Evolutionary conservation across 1,284 basidiomycete genomes (phyloP).

Genomic region (Ceraceosorus guamensis): DNA sequence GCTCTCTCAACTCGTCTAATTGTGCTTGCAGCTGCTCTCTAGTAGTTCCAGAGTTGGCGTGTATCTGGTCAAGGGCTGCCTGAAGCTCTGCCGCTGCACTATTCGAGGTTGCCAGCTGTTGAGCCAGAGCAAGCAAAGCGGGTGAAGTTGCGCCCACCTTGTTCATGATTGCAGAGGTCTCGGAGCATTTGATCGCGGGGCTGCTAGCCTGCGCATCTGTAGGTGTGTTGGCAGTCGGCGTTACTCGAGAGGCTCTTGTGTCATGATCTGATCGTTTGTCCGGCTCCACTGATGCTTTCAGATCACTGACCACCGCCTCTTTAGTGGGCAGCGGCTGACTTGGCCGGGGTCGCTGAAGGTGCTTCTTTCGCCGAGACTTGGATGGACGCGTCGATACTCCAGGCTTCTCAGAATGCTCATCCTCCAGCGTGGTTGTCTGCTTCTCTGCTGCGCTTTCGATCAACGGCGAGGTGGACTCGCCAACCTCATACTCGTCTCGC

Average conservation of each 20-base stretch:
- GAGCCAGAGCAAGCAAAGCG: constrained; percentile 2
- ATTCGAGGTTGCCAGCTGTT: constrained; percentile 1
- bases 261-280: too few species aligned
- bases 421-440: too few species aligned
- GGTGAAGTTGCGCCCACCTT: neutral
- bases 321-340: neutral
- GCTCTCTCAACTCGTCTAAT: constrained; percentile 65
- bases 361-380: constrained; percentile 1
- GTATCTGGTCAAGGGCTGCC: constrained; percentile 66
- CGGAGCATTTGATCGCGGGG: constrained; percentile 17
- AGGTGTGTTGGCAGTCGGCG: too few species aligned
- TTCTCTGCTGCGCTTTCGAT: too few species aligned
- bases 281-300: constrained; percentile 3
- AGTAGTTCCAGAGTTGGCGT: constrained; percentile 56
- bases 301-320: constrained; percentile 1
- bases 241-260: too few species aligned
- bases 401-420: too few species aligned
- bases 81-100: constrained; percentile 55
- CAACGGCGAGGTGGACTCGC: too few species aligned
- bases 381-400: too few species aligned
- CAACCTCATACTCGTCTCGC: too few species aligned
- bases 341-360: constrained; percentile 1
- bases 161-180: constrained; percentile 11
- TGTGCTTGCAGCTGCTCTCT: constrained; percentile 59
- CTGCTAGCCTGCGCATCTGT: constrained; percentile 8